Evolutionary conservation across 257 asterid genomes (phyloP), one percentile per base, ranked within the genome.

Genomic region (Capsicum baccatum): DNA sequence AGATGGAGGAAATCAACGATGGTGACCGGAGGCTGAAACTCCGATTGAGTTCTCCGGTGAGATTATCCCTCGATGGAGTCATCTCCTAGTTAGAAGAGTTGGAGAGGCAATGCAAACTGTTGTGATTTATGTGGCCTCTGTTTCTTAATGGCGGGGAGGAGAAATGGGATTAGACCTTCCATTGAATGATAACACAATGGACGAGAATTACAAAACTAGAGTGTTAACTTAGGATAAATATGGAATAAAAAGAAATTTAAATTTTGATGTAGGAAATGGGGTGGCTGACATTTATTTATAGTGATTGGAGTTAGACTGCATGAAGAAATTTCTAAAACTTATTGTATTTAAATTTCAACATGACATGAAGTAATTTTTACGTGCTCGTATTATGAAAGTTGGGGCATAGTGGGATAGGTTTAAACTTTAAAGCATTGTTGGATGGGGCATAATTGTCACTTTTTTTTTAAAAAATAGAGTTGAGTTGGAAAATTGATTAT

Each of bases 131-230:
- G 90, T 39, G 90, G 90, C 83, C 19, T 87, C 11, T 91, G 91
- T 86, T 89, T 93, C 94, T 91, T 93, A 85, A 91, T 17, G 84
- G 92, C 91, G 26, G 85, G 90, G 87, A 93, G 19, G 89, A 93
- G 89, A 76, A 88, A 85, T 57, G 97, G 95, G 82, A 93, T 92
- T 11, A 93, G 59, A 83, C 97, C 95, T 89, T 93, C 95, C 97
- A 93, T 26, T 93, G 63, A 26, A 26, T 26, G 26, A 26, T 26
- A 26, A 26, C 26, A 26, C 26, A 26, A 26, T 26, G 33, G 33
- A 26, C 33, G 33, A 26, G 33, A 26, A 26, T 26, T 26, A 1
- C 33, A 26, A 26, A 26, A 26, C 1, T 1, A 26, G 33, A 26
- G 33, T 26, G 2, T 26, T 26, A 26, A 26, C 33, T 26, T 26